Conservation (phyloP, 2,329 filamentous ascomycete genomes). For the Akanthomyces muscarius region DNA sequence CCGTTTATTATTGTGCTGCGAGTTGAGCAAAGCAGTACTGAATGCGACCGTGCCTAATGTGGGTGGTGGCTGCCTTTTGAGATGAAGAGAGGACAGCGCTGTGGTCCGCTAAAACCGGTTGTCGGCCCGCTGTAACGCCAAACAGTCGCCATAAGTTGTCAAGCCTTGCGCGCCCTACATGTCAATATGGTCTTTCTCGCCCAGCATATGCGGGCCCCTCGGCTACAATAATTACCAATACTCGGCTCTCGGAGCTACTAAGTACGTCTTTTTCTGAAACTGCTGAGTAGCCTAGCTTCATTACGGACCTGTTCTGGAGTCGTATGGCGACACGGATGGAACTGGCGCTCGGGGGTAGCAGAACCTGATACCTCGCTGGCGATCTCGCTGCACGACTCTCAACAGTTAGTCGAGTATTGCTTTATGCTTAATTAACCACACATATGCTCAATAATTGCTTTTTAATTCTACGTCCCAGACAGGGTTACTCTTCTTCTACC, state of each 20-base stretch:
- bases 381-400: no score
- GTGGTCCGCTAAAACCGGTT: background rate
- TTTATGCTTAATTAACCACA: background rate
- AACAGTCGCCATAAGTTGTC: background rate
- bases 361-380: no score
- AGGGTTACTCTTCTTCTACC: slow-evolving; percentile 36
- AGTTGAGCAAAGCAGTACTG: no score
- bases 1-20: no score
- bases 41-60: no score
- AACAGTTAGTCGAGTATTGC: no score
- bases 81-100: background rate
- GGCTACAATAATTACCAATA: background rate
- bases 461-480: background rate
- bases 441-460: background rate
- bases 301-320: background rate
- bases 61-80: background rate
- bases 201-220: background rate
- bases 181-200: background rate
- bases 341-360: background rate
- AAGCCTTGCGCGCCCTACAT: slow-evolving; percentile 14
- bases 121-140: background rate
- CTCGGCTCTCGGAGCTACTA: background rate
- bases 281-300: no score
- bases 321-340: background rate
- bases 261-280: no score